Base-by-base conservation (phyloP, 2,329 filamentous ascomycete genomes). In the Fusarium heterosporum region DNA sequence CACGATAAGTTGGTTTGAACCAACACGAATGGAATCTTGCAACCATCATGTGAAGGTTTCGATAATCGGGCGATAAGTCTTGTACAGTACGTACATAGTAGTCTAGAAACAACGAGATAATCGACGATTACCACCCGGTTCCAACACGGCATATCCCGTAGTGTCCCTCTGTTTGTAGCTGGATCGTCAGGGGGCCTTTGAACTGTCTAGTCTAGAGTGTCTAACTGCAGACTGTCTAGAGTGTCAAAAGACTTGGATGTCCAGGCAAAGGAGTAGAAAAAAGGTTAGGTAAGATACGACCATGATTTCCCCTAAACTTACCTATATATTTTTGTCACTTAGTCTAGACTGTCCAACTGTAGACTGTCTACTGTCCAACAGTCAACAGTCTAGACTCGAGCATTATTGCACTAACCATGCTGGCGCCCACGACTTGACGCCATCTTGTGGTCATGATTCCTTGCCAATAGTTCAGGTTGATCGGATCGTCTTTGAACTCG, bases 131-230 rank as follows among this genome's bases (percentile, higher is more conserved):
- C 34, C 49, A 68, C 55, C 53, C 51, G 40, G 30, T 61, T 42
- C 29, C 41, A 49, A 57, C 57, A 58, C 58, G 59, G 64, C 40
- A 68, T 68, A 14, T 64, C 29, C 64, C 64, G 59, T 45, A 68
- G 64, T 47, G 41, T 38, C 61, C 49, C 42, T 46, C 39, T 29
- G 19, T 43, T 46, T 36, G 50, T 46, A 46, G 41, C 29, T 66
- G 8, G 65, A 69, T 68, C 65, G 66, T 55, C 61, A 66, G 65
- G 66, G 66, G 61, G 61, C 46, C 56, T 40, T 29, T 43, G 39
- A 38, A 51, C 30, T 62, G 61, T 40, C 46, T 40, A 68, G 65
- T 68, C 65, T 68, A 55, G 65, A 66, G 65, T 49, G 22, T 22
- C 22, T 22, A 22, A 22, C 22, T 22, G 22, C 6, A 22, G 22